phyloP scores from a whole-genome alignment of 495 filamentous ascomycete species.

The Articulospora tetracladia region DNA sequence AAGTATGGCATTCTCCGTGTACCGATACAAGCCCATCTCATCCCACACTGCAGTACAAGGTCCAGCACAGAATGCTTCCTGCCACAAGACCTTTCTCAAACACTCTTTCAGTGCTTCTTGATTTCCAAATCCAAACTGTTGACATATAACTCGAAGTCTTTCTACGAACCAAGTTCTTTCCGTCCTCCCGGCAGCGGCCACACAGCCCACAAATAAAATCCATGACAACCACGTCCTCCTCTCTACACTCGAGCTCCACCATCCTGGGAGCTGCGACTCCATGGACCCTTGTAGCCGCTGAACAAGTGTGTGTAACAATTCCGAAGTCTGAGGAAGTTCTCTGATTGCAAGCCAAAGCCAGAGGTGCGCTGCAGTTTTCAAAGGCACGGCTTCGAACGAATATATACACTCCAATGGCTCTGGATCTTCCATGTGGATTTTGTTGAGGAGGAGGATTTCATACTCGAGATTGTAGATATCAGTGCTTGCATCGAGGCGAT shows the following conservation, averaged over 20 bases:
- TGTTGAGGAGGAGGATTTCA: conserved; percentile 5
- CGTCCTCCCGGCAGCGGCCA: background rate
- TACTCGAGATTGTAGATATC: conserved; percentile 14
- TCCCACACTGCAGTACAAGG: background rate
- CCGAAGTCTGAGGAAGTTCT: background rate
- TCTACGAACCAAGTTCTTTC: conserved; percentile 7
- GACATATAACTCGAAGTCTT: background rate
- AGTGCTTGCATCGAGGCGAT: conserved; percentile 6
- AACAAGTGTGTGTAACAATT: conserved; percentile 23
- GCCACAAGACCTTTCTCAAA: conserved; percentile 1
- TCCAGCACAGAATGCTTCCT: conserved; percentile 3
- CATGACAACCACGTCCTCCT: conserved; percentile 8
- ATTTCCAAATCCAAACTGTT: background rate
- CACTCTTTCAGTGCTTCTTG: background rate
- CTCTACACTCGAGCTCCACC: conserved; percentile 3
- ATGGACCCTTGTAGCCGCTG: conserved; percentile 24
- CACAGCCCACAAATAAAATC: conserved; percentile 9
- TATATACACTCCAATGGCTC: background rate
- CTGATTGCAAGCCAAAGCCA: conserved; percentile 9
- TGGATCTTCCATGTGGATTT: background rate
- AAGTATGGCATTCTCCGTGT: too few species aligned
- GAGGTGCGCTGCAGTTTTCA: conserved; percentile 5
- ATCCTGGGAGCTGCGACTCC: conserved; percentile 14
- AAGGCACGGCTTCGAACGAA: background rate
- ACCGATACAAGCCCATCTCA: background rate